phyloP scores from a whole-genome alignment of 1,139 yeast species.

The Arxiozyma slooffiae region DNA sequence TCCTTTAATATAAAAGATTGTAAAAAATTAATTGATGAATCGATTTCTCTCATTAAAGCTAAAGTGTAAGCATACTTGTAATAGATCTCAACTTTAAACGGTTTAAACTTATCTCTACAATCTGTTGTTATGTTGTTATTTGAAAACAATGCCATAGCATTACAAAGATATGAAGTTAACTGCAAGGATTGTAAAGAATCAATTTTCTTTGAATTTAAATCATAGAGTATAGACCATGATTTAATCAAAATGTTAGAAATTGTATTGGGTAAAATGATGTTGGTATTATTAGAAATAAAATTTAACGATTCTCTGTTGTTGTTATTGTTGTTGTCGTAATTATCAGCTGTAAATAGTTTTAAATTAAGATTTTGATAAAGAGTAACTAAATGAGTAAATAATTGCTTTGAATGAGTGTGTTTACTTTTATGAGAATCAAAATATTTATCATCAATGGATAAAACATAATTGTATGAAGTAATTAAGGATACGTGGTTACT shows the following conservation, averaged over 20 bases:
- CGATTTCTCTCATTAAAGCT: slow-evolving; percentile 30
- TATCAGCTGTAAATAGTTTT: background rate
- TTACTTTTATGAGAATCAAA: slow-evolving; percentile 11
- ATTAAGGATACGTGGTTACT: slow-evolving; percentile 23
- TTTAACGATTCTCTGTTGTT: slow-evolving; percentile 13
- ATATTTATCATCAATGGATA: slow-evolving; percentile 3
- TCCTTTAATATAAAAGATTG: slow-evolving; percentile 31
- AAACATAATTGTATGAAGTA: slow-evolving; percentile 16
- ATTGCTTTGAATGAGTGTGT: slow-evolving; percentile 6
- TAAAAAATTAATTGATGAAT: slow-evolving; percentile 31
- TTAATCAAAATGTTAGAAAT: slow-evolving; percentile 13
- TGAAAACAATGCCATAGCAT: slow-evolving; percentile 20
- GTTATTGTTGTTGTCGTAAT: background rate
- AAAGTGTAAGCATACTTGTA: slow-evolving; percentile 33
- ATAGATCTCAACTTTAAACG: slow-evolving; percentile 14
- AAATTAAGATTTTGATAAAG: slow-evolving; percentile 15
- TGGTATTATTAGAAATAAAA: slow-evolving; percentile 18
- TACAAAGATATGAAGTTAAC: slow-evolving; percentile 23
- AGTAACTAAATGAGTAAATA: slow-evolving; percentile 10
- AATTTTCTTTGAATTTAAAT: slow-evolving; percentile 12
- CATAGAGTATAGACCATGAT: slow-evolving; percentile 24
- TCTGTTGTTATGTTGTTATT: slow-evolving; percentile 1
- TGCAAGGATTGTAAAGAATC: slow-evolving; percentile 22
- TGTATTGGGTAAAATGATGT: slow-evolving; percentile 17
- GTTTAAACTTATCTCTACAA: background rate